A percentile compares a stretch with the other conserved stretches of the same genome.
Conservation (phyloP, 352 stramenopile species). For the Phytopythium oedochilum region DNA sequence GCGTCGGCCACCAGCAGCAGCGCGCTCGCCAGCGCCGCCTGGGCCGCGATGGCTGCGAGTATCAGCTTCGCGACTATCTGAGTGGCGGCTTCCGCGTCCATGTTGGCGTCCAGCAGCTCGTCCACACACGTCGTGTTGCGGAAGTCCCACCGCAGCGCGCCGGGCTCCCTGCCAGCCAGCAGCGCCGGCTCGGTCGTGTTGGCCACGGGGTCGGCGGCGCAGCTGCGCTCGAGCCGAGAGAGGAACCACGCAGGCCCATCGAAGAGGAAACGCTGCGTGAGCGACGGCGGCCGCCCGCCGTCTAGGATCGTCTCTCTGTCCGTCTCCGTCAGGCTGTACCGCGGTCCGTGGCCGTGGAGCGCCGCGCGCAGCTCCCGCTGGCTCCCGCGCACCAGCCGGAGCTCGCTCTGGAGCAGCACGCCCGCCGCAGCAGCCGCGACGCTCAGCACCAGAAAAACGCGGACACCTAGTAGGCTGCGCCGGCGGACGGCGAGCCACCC, state of each 20-base stretch:
- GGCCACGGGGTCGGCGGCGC: not conserved
- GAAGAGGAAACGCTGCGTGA: conserved; percentile 46
- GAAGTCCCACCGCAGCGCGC: conserved; percentile 28
- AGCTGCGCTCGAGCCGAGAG: conserved; percentile 27
- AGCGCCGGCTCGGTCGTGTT: not conserved
- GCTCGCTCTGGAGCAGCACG: conserved; percentile 24
- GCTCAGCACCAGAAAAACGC: conserved; percentile 10
- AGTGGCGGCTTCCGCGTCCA: not conserved
- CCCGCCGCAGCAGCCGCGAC: conserved; percentile 5
- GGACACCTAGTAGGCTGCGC: conserved; percentile 14
- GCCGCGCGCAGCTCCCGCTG: conserved; percentile 20
- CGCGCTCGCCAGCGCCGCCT: conserved; percentile 4
- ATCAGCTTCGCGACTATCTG: conserved; percentile 1
- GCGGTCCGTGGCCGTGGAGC: conserved; percentile 1
- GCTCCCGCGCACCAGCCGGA: conserved; percentile 19
- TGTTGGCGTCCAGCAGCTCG: not conserved
- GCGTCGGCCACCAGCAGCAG: conserved; percentile 5
- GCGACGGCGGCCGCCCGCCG: conserved; percentile 24
- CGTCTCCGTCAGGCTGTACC: conserved; percentile 12
- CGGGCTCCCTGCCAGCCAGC: conserved; percentile 6
- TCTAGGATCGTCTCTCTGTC: conserved; percentile 30
- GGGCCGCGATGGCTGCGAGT: not conserved
- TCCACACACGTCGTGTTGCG: conserved; percentile 11
- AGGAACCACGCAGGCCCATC: conserved; percentile 44
- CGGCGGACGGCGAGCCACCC: conserved; percentile 14